Conservation (phyloP, 2,329 filamentous ascomycete genomes). For the Cryphonectria naterciae region DNA sequence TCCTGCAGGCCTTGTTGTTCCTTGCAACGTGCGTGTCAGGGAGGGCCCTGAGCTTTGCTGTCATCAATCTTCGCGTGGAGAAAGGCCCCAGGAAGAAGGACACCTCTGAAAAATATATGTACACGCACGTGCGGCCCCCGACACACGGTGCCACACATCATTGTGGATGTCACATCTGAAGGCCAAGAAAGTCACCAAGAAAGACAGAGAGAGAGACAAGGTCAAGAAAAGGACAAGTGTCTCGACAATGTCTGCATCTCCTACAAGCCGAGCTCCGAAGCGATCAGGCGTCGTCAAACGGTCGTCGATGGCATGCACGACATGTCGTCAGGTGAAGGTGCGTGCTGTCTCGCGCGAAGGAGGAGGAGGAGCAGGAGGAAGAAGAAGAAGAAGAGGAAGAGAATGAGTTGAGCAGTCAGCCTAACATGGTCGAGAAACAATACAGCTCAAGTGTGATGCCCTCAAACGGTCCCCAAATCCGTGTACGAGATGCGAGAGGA, state of each 20-base stretch:
- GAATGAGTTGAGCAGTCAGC: background rate
- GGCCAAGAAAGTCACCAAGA: background rate
- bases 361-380: background rate
- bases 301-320: slow-evolving; percentile 5
- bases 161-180: background rate
- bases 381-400: background rate
- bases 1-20: background rate
- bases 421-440: background rate
- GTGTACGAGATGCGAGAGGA: background rate
- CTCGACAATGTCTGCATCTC: background rate
- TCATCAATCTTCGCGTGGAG: background rate
- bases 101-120: background rate
- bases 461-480: background rate
- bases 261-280: background rate
- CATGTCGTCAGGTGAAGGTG: slow-evolving; percentile 9
- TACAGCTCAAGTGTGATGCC: slow-evolving; percentile 4
- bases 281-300: background rate
- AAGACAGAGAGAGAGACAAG: too few species aligned
- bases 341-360: background rate
- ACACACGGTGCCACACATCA: background rate
- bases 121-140: background rate
- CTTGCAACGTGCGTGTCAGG: background rate
- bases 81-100: background rate
- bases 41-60: background rate
- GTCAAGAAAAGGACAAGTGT: too few species aligned